Evolutionary conservation across 805 yeast species (phyloP), one percentile per base, ranked within the genome.

Genomic region (Naumovozyma dairenensis): DNA sequence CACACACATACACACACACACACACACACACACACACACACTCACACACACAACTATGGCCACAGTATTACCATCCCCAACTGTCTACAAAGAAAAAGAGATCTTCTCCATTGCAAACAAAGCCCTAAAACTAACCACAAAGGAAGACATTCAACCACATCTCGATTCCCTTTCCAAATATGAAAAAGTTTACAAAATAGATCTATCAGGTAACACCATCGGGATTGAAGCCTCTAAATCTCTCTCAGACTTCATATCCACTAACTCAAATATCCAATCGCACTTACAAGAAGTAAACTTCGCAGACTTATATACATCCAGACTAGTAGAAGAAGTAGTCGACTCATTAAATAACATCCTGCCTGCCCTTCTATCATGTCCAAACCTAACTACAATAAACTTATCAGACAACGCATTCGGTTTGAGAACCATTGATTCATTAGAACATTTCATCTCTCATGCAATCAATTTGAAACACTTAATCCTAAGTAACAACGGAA

Each of bases 331-430:
- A 38, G 99, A 92, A 62, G 93, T 92, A 42, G 97, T 96, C 15
- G 72, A 75, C 43, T 76, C 94, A 4, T 69, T 92, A 55, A 73
- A 72, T 38, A 66, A 69, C 44, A 65, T 92, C 42, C 72, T 87
- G 42, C 81, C 86, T 15, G 80, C 82, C 2, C 67, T 92, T 34
- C 65, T 83, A 44, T 59, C 72, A 42, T 77, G 84, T 46, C 72
- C 78, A 32, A 71, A 79, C 18, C 67, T 89, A 46, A 71, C 71
- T 41, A 76, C 84, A 25, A 65, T 92, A 39, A 82, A 92, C 58
- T 67, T 92, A 42, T 78, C 94, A 49, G 98, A 92, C 59, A 92
- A 92, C 57, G 99, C 99, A 0, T 80, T 89, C 56, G 99, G 99
- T 9, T 78, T 92, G 53, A 93, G 92, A 53, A 82, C 97, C 16